These are phyloP conservation scores for Pyrenochaeta sp. DNA, from an alignment of 2,329 filamentous ascomycete genomes.

Conservation along the genomic window DNA sequence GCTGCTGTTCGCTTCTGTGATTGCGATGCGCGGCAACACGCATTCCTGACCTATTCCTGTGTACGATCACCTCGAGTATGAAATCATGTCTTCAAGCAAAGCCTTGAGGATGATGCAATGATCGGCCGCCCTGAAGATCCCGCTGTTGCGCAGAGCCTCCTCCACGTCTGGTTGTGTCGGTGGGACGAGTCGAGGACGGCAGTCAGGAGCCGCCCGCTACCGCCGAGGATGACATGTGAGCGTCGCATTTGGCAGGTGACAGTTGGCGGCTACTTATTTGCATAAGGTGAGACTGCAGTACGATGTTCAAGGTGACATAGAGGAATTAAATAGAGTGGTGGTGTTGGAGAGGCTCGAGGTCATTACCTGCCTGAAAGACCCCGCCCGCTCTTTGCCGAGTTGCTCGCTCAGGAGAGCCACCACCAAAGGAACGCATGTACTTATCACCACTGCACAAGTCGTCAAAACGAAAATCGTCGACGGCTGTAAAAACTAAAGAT, in stretches of 20 bases:
- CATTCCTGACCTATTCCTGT: constrained; percentile 19
- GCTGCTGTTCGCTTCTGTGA: constrained; percentile 13
- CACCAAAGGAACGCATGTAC: background rate
- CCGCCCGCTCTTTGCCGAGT: background rate
- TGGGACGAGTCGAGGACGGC: background rate
- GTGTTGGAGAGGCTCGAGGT: background rate
- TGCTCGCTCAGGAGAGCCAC: background rate
- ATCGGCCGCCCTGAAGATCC: constrained; percentile 37
- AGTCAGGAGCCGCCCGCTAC: background rate
- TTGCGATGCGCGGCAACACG: constrained; percentile 30
- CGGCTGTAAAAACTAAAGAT: background rate
- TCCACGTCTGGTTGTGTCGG: constrained; percentile 8
- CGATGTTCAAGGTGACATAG: background rate
- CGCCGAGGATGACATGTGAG: background rate
- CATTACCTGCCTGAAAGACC: background rate
- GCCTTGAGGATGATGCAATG: constrained; percentile 32
- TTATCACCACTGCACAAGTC: background rate
- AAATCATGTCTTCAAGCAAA: constrained; percentile 19
- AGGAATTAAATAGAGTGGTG: background rate
- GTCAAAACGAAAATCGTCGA: background rate
- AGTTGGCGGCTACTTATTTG: constrained; percentile 1
- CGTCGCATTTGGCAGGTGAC: background rate
- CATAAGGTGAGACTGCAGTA: background rate
- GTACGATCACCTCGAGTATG: constrained; percentile 23
- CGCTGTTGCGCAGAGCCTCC: constrained; percentile 18